Base-by-base conservation (phyloP, 768 basidiomycete species). In the Gelatoporia subvermispora region DNA sequence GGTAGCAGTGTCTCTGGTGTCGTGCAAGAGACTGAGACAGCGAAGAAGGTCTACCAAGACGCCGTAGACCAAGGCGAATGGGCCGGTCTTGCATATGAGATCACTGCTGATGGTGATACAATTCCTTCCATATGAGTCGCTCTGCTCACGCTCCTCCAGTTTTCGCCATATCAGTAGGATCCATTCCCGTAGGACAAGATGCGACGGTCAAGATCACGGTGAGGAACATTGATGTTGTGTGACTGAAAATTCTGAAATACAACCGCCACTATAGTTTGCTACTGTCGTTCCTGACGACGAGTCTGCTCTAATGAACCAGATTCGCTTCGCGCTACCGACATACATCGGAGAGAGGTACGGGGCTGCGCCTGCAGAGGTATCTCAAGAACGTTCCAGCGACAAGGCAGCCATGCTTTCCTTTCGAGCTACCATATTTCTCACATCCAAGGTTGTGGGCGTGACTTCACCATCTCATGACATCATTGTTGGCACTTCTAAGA, bases 141-240 rank as follows among this genome's bases (percentile, higher is more conserved):
- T 20, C 34, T 17, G 23, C 17, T 42, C 35, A 37, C 37, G 18
- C 9, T 22, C 11, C 9, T 39, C 0, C 39, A 82, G 81, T 79
- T 45, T 81, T 82, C 56, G 77, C 73, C 0, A 77, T 82, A 34
- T 82, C 81, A 3, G 55, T 82, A 3, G 81, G 81, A 9, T 73
- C 75, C 0, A 71, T 82, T 43, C 75, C 76, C 24, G 64, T 74
- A 0, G 51, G 53, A 2, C 53, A 70, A 36, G 72, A 60, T 1
- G 71, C 81, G 3, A 64, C 62, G 21, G 68, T 71, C 0, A 63
- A 61, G 28, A 21, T 81, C 28, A 72, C 72, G 38, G 79, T 81
- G 54, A 45, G 72, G 57, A 41, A 35, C 18, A 8, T 2, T 24
- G 11, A 35, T 18, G 17, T 22, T 39, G 35, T 24, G 24, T 17